Evolutionary conservation across 192 early-diverging fungal species (phyloP).

Genomic region (Blastocladiella britannica): DNA sequence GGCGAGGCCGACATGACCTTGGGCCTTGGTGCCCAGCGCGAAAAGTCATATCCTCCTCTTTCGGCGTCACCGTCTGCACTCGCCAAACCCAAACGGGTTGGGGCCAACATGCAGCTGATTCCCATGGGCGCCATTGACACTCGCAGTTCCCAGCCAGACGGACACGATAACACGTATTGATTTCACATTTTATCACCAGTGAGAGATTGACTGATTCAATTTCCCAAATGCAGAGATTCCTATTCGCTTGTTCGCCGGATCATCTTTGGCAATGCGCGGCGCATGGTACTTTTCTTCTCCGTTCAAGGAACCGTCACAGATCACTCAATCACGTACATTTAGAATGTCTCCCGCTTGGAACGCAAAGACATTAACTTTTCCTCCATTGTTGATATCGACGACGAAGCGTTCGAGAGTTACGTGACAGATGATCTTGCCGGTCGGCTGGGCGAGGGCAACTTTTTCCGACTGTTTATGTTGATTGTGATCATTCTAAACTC

Average conservation of each 20-base stretch:
- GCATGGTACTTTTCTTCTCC: not conserved
- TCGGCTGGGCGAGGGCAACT: constrained; percentile 14
- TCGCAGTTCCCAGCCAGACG: not conserved
- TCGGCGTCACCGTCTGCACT: too few species aligned
- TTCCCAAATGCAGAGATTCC: not conserved
- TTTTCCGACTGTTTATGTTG: constrained; percentile 14
- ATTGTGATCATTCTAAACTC: constrained; percentile 14
- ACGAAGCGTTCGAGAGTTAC: constrained; percentile 12
- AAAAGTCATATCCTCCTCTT: too few species aligned
- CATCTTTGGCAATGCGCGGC: not conserved
- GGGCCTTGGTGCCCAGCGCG: too few species aligned
- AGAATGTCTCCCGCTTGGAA: constrained; percentile 18
- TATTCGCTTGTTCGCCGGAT: not conserved
- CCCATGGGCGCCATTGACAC: not conserved
- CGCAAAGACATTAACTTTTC: constrained; percentile 14
- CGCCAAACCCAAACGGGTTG: too few species aligned
- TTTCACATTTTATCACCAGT: too few species aligned
- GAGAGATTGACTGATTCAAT: too few species aligned
- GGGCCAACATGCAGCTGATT: not conserved
- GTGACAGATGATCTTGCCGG: constrained; percentile 16
- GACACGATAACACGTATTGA: not conserved
- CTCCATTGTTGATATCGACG: constrained; percentile 14
- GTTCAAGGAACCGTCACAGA: not conserved
- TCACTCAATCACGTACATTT: not conserved
- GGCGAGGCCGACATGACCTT: too few species aligned